A percentile compares a stretch with the other conserved stretches of the same genome.
These are phyloP conservation scores for Blepharisma undulans DNA, from an alignment of 169 alveolate genomes.

Conservation along the genomic window DNA sequence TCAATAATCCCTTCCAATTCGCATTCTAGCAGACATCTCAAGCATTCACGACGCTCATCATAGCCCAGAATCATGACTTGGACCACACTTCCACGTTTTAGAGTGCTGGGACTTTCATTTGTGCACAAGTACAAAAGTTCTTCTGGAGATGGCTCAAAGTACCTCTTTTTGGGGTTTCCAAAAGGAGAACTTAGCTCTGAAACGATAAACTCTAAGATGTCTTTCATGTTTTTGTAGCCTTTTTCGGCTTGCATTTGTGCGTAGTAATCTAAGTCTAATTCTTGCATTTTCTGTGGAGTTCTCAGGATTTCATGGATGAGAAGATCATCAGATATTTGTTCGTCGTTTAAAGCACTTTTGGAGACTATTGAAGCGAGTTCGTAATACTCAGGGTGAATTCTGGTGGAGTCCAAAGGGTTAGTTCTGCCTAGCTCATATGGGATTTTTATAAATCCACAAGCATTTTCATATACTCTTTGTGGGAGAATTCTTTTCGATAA, in stretches of 20 bases:
- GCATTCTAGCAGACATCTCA: constrained; percentile 4
- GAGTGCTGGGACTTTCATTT: constrained; percentile 64
- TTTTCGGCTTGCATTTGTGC: constrained; percentile 36
- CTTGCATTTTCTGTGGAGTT: constrained; percentile 49
- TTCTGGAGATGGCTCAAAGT: constrained; percentile 40
- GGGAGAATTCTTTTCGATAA: not conserved
- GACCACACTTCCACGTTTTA: constrained; percentile 60
- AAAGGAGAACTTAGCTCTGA: constrained; percentile 65
- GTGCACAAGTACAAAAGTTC: constrained; percentile 67
- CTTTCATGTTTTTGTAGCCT: constrained; percentile 43
- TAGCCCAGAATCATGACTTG: not conserved
- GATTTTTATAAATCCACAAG: constrained; percentile 57
- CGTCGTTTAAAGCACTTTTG: constrained; percentile 23
- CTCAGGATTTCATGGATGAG: constrained; percentile 32
- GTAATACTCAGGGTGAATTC: constrained; percentile 62
- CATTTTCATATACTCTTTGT: constrained; percentile 40
- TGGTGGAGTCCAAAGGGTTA: constrained; percentile 52
- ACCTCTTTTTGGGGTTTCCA: constrained; percentile 48
- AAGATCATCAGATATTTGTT: constrained; percentile 10
- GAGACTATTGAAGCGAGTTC: constrained; percentile 49
- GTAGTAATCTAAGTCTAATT: constrained; percentile 62
- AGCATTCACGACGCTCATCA: not conserved
- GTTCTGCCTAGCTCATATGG: constrained; percentile 1
- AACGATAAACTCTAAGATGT: constrained; percentile 49
- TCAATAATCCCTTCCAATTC: constrained; percentile 7